Evolutionary conservation across 441 rosid genomes (phyloP), one percentile per base, ranked within the genome.

Genomic region (Viola pubescens): DNA sequence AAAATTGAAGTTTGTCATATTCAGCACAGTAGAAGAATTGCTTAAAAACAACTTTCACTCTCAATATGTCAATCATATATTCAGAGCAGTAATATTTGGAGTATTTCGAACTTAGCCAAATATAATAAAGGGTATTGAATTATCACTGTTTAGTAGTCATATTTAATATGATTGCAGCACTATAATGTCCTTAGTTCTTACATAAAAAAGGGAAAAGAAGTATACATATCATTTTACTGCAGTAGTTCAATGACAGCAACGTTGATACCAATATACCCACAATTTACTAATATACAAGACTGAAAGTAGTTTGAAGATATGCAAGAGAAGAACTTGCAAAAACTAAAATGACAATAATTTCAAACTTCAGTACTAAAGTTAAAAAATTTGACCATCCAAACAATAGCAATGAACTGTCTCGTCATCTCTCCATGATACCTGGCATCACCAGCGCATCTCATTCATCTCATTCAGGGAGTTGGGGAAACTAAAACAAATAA

Each of bases 1-100:
- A 46, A 5, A 46, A 1, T 6, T 67, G 40, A 26, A 9, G 40
- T 38, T 11, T 14, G 38, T 9, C 7, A 48, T 6, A 39, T 42
- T 45, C 47, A 53, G 34, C 52, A 51, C 50, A 56, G 44, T 9
- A 53, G 46, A 44, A 41, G 10, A 16, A 16, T 53, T 44, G 55
- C 48, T 47, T 38, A 47, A 9, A 45, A 54, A 14, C 26, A 19
- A 19, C 26, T 19, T 19, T 19, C 26, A 19, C 26, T 19, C 26
- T 19, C 26, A 19, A 19, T 19, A 19, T 19, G 26, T 19, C 26
- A 19, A 19, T 19, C 26, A 19, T 19, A 19, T 19, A 19, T 19
- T 19, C 26, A 19, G 26, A 19, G 26, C 26, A 19, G 1, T 19
- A 19, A 19, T 19, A 19, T 19, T 19, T 19, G 26, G 26, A 19